Evolutionary conservation across 495 filamentous ascomycete genomes (phyloP), one percentile per base, ranked within the genome.

Genomic region (Daldinia grandis): DNA sequence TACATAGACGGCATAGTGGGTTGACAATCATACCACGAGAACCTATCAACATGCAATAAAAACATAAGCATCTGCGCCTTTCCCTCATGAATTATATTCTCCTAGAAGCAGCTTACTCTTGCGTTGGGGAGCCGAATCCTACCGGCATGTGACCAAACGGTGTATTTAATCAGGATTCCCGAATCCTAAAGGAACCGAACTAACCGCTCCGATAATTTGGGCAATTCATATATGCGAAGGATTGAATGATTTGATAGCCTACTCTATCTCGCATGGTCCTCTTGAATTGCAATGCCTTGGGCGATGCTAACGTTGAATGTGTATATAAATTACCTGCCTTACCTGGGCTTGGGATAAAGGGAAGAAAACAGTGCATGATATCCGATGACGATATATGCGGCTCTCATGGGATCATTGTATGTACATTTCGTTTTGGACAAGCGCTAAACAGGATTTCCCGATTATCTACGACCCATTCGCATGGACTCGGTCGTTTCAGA

Each of bases 401-500:
- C 69, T 66, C 60, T 53, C 25, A n/a, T 30, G 19, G 55, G 49
- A 19, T 21, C n/a, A 21, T 27, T n/a, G 27, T 56, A 28, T 44
- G 58, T 42, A 44, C 50, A 42, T 58, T 42, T 65, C 58, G 49
- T 54, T 19, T 62, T 49, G 42, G 51, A 62, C 40, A 28, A 62
- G 31, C 15, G 59, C 24, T 53, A 53, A 64, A 61, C 55, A 72
- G 33, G 64, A 72, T 66, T 73, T 73, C 59, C 65, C 70, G 65
- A 69, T 65, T 30, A 58, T 69, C 70, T 62, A 59, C 55, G 70
- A 69, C 65, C 58, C 64, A 38, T 62, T 66, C 44, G 51, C 69
- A 73, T 50, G 61, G 70, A 33, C 31, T 69, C 30, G 44, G 47
- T 65, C 65, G 70, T 73, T 73, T 73, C 70, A 73, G 53, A 31